A percentile compares a stretch with the other conserved stretches of the same genome.
These are phyloP conservation scores for Hypoxylon lienhwacheense DNA, from an alignment of 495 filamentous ascomycete species.

Conservation along the genomic window DNA sequence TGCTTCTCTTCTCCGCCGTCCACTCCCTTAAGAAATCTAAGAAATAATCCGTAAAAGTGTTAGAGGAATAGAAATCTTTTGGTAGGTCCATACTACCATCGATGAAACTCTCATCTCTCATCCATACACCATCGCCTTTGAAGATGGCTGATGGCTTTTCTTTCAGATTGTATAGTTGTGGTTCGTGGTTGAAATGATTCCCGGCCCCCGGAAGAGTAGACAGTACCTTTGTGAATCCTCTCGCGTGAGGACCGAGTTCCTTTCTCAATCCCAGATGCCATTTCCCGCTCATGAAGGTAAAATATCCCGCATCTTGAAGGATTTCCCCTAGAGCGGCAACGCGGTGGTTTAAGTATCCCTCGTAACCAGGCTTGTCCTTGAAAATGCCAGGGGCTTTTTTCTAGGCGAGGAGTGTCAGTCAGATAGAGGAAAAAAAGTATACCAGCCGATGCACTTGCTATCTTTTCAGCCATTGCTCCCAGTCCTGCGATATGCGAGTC, in stretches of 20 bases:
- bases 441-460: conserved; percentile 25
- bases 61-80: conserved; percentile 58
- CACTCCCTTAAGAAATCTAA: conserved; percentile 57
- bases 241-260: conserved; percentile 40
- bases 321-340: conserved; percentile 63
- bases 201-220: conserved; percentile 45
- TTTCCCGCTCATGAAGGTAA: conserved; percentile 64
- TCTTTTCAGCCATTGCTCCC: conserved; percentile 46
- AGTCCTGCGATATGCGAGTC: conserved; percentile 53
- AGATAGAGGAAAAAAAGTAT: neutral
- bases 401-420: conserved; percentile 17
- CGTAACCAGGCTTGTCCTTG: conserved; percentile 59
- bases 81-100: conserved; percentile 41
- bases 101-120: conserved; percentile 26
- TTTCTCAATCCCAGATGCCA: conserved; percentile 56
- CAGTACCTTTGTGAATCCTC: conserved; percentile 48
- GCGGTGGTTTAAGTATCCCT: conserved; percentile 63
- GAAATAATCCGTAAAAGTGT: conserved; percentile 58
- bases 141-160: conserved; percentile 49
- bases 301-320: conserved; percentile 61
- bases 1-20: conserved; percentile 48
- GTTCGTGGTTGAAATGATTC: conserved; percentile 64
- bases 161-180: conserved; percentile 45
- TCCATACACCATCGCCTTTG: conserved; percentile 41
- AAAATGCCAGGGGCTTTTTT: conserved; percentile 39